A percentile compares a stretch with the other conserved stretches of the same genome.
These are phyloP conservation scores for Pythium angustatum DNA, from an alignment of 352 stramenopile species.

Conservation along the genomic window DNA sequence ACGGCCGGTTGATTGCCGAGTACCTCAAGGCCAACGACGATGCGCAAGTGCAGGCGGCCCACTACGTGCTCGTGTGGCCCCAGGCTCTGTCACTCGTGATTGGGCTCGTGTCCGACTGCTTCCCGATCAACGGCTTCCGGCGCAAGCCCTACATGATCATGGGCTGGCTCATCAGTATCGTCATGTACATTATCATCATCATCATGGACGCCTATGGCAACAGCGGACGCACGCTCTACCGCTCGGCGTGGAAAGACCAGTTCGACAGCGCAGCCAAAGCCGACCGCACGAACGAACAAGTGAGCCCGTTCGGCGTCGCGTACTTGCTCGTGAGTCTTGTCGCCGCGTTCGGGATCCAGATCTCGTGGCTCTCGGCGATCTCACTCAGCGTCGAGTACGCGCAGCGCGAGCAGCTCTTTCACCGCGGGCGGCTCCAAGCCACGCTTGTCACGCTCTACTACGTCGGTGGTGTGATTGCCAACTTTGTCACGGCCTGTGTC, in stretches of 20 bases:
- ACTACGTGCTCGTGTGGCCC: constrained; percentile 42
- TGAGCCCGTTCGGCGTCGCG: constrained; percentile 4
- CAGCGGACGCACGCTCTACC: not conserved
- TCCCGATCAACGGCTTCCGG: constrained; percentile 62
- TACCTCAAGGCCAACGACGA: constrained; percentile 22
- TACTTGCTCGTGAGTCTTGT: constrained; percentile 22
- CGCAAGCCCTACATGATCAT: constrained; percentile 79
- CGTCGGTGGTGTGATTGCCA: constrained; percentile 2
- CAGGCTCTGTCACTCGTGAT: constrained; percentile 67
- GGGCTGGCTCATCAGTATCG: constrained; percentile 33
- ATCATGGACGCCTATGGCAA: constrained; percentile 20
- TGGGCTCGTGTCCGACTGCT: constrained; percentile 63
- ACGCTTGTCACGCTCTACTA: constrained; percentile 19
- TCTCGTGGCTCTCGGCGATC: constrained; percentile 23
- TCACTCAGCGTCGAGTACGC: constrained; percentile 28
- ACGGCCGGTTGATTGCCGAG: constrained; percentile 21
- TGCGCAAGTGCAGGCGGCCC: constrained; percentile 10
- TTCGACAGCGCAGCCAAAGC: not conserved
- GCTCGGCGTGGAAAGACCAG: not conserved
- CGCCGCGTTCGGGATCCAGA: constrained; percentile 17
- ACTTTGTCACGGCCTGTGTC: not conserved
- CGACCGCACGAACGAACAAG: not conserved
- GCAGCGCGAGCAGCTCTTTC: constrained; percentile 26
- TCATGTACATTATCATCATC: constrained; percentile 22
- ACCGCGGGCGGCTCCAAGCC: constrained; percentile 24